phyloP scores from a whole-genome alignment of 2,329 filamentous ascomycete species.

The Emericellopsis cladophorae region DNA sequence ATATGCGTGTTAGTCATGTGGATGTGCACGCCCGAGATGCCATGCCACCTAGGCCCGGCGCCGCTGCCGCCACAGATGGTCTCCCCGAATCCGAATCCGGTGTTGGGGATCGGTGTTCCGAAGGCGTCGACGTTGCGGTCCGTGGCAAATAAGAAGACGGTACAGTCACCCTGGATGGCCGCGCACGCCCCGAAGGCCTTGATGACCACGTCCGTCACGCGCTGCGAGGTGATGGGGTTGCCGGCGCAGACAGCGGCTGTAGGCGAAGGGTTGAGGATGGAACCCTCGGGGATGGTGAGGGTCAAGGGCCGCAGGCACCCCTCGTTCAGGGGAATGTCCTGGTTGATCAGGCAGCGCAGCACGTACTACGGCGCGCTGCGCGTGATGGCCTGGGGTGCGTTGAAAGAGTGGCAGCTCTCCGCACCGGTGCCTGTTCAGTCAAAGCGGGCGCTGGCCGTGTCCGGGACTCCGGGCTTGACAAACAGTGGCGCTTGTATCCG shows the following conservation, averaged over 20 bases:
- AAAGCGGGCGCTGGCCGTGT: conserved; percentile 65
- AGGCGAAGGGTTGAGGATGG: conserved; percentile 60
- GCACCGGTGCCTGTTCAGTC: conserved; percentile 17
- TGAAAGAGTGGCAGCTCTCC: conserved; percentile 13
- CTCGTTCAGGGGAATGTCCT: conserved; percentile 20
- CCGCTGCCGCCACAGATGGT: conserved; percentile 66
- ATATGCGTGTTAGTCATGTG: conserved; percentile 79
- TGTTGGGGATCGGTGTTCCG: conserved; percentile 7
- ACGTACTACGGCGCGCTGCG: conserved; percentile 13
- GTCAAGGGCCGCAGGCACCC: conserved; percentile 34
- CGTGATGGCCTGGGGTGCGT: conserved; percentile 7
- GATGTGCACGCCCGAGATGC: conserved; percentile 59
- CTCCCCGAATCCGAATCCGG: conserved; percentile 72
- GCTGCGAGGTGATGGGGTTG: conserved; percentile 21
- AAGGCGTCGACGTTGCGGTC: conserved; percentile 23
- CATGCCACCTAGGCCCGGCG: conserved; percentile 61
- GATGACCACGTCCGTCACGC: conserved; percentile 53
- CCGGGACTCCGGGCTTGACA: too few species aligned
- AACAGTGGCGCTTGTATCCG: too few species aligned
- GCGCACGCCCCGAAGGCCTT: conserved; percentile 65
- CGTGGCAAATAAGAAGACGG: conserved; percentile 71
- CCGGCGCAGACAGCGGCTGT: conserved; percentile 15
- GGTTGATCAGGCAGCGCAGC: conserved; percentile 17
- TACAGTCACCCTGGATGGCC: conserved; percentile 67
- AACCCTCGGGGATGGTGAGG: conserved; percentile 55